Evolutionary conservation across 73 alveolate genomes (phyloP), one percentile per base, ranked within the genome.

Genomic region (Stentor coeruleus): DNA sequence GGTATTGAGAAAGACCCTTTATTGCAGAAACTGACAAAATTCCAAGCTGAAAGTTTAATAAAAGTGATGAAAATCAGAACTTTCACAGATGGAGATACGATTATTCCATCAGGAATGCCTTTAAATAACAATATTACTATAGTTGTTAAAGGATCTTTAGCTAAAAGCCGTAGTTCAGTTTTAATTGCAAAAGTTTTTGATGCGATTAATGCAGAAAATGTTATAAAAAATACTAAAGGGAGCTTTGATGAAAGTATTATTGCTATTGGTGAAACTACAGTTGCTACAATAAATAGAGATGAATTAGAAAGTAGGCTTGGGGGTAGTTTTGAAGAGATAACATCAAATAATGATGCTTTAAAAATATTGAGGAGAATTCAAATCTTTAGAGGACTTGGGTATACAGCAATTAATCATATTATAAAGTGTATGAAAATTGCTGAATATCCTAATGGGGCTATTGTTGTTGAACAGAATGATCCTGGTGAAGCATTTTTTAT

Each of bases 331-430:
- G 42, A 60, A 37, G 84, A 81, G 81, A 57, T 57, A 20, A 57
- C 28, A 20, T 20, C 15, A n/a, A 57, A 57, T 74, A 89, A 82
- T 82, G 87, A 85, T 38, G 58, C 35, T 76, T 83, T 81, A 73
- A 36, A 39, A 75, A 91, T 81, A 74, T 81, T 91, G n/a, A 86
- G 74, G 80, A 77, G 88, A 72, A 87, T 91, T 0, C 66, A 57
- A 31, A 57, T 57, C 28, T 57, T 57, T 57, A n/a, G 73, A 57
- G 73, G 28, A n/a, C 73, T 57, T 1, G 15, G 35, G 15, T 31
- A 57, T 1, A 31, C 15, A 20, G 28, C 15, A 57, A 57, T 57
- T 0, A 57, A 20, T 57, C 73, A 31, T 1, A n/a, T 57, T 0
- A 57, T 57, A 31, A 57, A 57, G 35, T 57, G 73, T 57, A 20